Evolutionary conservation across 108 stramenopile species (phyloP).

Genomic region (Cyclotella sp.): DNA sequence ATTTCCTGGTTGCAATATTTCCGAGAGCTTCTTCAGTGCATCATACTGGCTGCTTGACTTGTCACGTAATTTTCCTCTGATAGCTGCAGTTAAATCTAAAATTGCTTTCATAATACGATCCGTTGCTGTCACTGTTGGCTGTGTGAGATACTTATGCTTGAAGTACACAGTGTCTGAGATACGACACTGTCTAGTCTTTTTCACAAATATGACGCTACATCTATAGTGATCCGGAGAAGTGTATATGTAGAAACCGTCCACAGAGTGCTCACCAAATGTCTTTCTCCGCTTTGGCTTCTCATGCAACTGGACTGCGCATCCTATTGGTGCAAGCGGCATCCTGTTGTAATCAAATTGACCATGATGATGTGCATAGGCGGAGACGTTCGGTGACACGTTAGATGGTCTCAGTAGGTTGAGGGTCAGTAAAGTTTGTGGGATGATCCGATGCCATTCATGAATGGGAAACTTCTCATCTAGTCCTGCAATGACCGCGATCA

Average conservation of each 20-base stretch:
- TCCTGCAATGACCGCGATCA: slow-evolving; percentile 25
- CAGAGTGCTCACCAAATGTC: slow-evolving; percentile 21
- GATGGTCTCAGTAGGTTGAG: slow-evolving; percentile 52
- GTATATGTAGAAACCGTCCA: slow-evolving; percentile 29
- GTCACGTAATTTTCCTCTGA: not conserved
- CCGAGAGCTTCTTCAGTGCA: not conserved
- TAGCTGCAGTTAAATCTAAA: not conserved
- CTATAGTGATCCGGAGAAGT: slow-evolving; percentile 14
- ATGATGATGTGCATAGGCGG: no score
- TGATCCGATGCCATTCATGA: slow-evolving; percentile 38
- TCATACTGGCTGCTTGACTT: not conserved
- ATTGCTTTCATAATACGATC: slow-evolving; percentile 21
- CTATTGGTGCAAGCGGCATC: no score
- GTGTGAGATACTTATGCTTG: no score
- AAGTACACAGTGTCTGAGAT: slow-evolving; percentile 37
- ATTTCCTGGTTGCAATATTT: not conserved
- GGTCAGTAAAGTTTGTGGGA: slow-evolving; percentile 49
- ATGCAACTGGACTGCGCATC: no score
- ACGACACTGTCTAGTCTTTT: slow-evolving; percentile 16
- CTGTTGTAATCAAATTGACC: no score
- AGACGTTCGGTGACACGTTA: no score
- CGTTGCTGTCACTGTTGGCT: slow-evolving; percentile 12
- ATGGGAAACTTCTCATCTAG: slow-evolving; percentile 23
- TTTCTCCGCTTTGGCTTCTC: slow-evolving; percentile 25
- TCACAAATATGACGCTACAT: slow-evolving; percentile 11